Conservation (phyloP, 169 alveolate genomes). For the Plasmodium gallinaceum region DNA sequence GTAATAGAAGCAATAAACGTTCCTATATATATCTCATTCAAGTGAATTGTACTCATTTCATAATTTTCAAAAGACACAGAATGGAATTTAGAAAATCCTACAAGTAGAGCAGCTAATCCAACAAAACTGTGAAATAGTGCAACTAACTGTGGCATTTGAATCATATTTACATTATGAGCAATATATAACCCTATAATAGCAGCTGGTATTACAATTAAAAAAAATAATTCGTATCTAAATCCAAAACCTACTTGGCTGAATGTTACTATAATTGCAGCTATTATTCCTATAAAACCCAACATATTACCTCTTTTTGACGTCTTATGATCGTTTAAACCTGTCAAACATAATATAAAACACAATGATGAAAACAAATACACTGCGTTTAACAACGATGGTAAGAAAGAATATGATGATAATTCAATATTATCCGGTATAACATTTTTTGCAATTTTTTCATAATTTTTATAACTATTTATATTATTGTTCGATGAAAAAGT, state of each 20-base stretch:
- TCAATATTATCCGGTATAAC: constrained; percentile 20
- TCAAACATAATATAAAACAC: constrained; percentile 83
- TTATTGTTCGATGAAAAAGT: constrained; percentile 17
- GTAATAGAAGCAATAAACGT: constrained; percentile 93
- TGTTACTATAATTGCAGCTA: constrained; percentile 88
- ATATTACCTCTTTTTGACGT: constrained; percentile 91
- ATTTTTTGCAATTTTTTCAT: constrained; percentile 14
- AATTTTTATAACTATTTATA: constrained; percentile 8
- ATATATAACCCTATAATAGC: constrained; percentile 78
- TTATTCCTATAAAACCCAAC: constrained; percentile 89
- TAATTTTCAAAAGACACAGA: constrained; percentile 72
- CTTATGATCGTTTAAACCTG: constrained; percentile 88
- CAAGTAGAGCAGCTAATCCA: constrained; percentile 95
- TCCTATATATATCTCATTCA: constrained; percentile 87
- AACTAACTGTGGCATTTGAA: constrained; percentile 93
- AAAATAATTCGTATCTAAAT: constrained; percentile 77
- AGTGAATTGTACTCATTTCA: constrained; percentile 79
- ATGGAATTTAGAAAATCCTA: constrained; percentile 86
- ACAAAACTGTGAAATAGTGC: constrained; percentile 96
- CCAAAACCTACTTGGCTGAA: constrained; percentile 78
- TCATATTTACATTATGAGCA: constrained; percentile 87
- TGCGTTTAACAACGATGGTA: constrained; percentile 76
- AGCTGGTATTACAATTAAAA: constrained; percentile 76
- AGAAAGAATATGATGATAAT: constrained; percentile 44
- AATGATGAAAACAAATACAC: constrained; percentile 72